Evolutionary conservation across 2,329 filamentous ascomycete genomes (phyloP).

Genomic region (Trichoderma simmonsii): DNA sequence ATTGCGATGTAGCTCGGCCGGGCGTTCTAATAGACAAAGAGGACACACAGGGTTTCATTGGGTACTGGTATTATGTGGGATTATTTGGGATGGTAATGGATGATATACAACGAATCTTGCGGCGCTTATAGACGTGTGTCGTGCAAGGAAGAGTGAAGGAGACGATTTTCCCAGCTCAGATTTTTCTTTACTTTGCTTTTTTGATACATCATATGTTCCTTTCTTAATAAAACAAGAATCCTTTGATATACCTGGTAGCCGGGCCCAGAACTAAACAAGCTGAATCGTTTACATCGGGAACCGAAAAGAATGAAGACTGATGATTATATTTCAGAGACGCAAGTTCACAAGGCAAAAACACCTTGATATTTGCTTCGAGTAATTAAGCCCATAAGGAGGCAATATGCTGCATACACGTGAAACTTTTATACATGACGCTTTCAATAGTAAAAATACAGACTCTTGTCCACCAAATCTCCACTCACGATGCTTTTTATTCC

Average conservation of each 20-base stretch:
- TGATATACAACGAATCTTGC: slow-evolving; percentile 7
- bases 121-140: slow-evolving; percentile 17
- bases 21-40: slow-evolving; percentile 10
- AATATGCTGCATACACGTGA: neutral
- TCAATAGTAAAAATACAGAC: neutral
- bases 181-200: neutral
- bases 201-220: neutral
- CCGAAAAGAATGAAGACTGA: neutral
- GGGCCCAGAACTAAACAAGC: neutral
- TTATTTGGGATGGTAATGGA: slow-evolving; percentile 5
- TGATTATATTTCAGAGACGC: neutral
- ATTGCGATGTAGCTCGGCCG: neutral
- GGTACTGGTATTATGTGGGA: neutral
- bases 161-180: neutral
- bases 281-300: neutral
- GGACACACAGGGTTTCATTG: neutral
- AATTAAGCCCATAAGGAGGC: neutral
- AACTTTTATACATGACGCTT: slow-evolving; percentile 3
- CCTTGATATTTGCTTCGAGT: neutral
- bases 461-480: neutral
- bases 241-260: neutral
- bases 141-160: slow-evolving; percentile 10
- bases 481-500: slow-evolving; percentile 1
- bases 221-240: neutral
- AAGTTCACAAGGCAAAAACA: neutral